Conservation (phyloP, 106 monocot genomes). For the Chionographis japonica region DNA sequence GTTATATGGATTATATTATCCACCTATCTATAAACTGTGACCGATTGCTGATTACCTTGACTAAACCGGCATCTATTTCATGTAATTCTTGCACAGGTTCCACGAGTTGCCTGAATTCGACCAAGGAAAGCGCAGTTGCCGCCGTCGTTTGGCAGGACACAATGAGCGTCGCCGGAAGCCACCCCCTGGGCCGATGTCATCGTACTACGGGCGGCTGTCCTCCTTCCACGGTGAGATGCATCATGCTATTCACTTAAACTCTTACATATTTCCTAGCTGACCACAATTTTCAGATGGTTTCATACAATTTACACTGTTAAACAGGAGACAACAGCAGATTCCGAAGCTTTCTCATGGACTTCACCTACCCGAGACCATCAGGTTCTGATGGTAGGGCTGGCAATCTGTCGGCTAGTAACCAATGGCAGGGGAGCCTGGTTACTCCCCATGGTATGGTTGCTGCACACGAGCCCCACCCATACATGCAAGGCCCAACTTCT, state of each 20-base stretch:
- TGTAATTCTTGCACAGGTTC: conserved; percentile 27
- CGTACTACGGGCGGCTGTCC: conserved; percentile 44
- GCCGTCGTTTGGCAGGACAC: conserved; percentile 58
- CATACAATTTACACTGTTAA: conserved; percentile 3
- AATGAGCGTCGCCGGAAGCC: conserved; percentile 59
- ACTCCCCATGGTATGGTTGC: not conserved
- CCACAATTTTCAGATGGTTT: not conserved
- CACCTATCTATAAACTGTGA: too few relatives aligned
- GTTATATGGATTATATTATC: too few relatives aligned
- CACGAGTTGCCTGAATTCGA: conserved; percentile 64
- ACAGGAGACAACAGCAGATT: conserved; percentile 33
- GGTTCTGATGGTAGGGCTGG: conserved; percentile 1
- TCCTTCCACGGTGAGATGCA: conserved; percentile 41
- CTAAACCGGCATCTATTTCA: too few relatives aligned
- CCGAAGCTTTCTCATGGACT: conserved; percentile 56
- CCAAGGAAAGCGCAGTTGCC: conserved; percentile 69
- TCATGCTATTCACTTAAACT: not conserved
- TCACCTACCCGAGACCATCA: conserved; percentile 32
- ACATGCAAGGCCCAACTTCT: conserved; percentile 16
- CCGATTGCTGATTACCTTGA: too few relatives aligned
- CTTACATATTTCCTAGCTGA: not conserved
- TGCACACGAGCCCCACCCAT: conserved; percentile 9
- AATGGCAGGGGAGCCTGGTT: not conserved
- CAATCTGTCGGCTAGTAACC: conserved; percentile 13
- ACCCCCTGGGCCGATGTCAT: conserved; percentile 41